Base-by-base conservation (phyloP, 2,329 filamentous ascomycete species). In the Hirsutella minnesotensis region DNA sequence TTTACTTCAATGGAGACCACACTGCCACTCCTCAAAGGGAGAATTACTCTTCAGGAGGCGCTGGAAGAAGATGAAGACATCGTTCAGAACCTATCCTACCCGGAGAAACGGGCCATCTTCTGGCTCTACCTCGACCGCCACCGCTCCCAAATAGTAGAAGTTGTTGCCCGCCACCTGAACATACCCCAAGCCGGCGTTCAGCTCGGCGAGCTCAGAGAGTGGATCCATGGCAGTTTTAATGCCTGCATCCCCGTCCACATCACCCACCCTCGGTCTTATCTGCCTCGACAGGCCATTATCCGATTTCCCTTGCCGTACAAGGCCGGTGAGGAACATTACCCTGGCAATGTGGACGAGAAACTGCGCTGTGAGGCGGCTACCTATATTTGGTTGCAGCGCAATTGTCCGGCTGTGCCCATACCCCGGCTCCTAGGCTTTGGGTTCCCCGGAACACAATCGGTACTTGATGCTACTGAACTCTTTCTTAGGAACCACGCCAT, bases 261-360 rank as follows among this genome's bases (percentile, higher is more conserved):
- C 33, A 21, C 30, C 24, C 13, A 19, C 21, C 13, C 22, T 38
- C 38, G 36, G 20, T 15, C 21, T 7, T 4, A 27, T 15, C 36
- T 38, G 7, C 36, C 36, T 15, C 36, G 20, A 27, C 36, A 16
- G 21, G 36, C 20, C 21, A 45, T 56, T 9, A 45, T 60, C 34
- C 52, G 56, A 18, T 55, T 59, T 40, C 54, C 62, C 40, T 46
- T 62, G 45, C 58, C 58, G 20, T 58, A 58, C 47, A 60, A 60
- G 40, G 48, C 64, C 5, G 65, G 64, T 9, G 66, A 68, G 42
- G 44, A 42, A 13, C 45, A 38, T 19, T 45, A 55, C 43, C 63
- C 62, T 12, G 66, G 64, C 15, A 68, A 63, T 42, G 56, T 55
- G 15, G 62, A 70, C 33, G 64, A 69, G 49, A 68, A 69, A 52